Conservation (phyloP, 2,329 filamentous ascomycete species). For the Diaporthe caulivora region DNA sequence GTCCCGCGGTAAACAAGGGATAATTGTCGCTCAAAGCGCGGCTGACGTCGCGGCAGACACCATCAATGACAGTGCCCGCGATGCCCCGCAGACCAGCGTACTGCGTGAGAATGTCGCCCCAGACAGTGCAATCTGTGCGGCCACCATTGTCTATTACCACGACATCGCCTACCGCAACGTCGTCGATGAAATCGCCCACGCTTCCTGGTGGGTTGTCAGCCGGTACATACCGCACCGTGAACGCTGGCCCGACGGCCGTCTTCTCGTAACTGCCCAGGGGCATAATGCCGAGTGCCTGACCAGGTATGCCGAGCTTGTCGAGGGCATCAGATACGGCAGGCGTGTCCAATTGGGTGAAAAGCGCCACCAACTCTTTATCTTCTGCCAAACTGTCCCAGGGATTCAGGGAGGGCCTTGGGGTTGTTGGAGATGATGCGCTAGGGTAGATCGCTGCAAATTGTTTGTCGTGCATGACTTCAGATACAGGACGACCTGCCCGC, state of each 20-base stretch:
- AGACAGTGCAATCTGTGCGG: background rate
- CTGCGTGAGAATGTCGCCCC: background rate
- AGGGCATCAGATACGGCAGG: background rate
- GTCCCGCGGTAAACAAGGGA: background rate
- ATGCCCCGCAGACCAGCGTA: background rate
- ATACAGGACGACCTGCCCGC: background rate
- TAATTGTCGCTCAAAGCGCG: background rate
- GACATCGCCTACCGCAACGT: background rate
- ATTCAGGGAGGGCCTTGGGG: background rate
- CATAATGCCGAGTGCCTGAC: background rate
- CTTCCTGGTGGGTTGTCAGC: background rate
- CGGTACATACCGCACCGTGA: background rate
- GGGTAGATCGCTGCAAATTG: slow-evolving; percentile 1
- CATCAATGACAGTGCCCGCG: background rate
- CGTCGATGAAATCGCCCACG: background rate
- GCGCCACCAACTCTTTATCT: background rate
- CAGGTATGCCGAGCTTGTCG: background rate
- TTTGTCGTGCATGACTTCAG: slow-evolving; percentile 13
- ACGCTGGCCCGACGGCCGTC: background rate
- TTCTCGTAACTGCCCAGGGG: background rate
- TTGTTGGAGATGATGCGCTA: background rate
- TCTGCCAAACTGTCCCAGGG: background rate
- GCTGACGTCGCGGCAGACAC: background rate
- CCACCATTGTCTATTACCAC: slow-evolving; percentile 4
- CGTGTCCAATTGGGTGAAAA: background rate